Base-by-base conservation (phyloP, 805 yeast genomes). In the Metschnikowia anglica region DNA sequence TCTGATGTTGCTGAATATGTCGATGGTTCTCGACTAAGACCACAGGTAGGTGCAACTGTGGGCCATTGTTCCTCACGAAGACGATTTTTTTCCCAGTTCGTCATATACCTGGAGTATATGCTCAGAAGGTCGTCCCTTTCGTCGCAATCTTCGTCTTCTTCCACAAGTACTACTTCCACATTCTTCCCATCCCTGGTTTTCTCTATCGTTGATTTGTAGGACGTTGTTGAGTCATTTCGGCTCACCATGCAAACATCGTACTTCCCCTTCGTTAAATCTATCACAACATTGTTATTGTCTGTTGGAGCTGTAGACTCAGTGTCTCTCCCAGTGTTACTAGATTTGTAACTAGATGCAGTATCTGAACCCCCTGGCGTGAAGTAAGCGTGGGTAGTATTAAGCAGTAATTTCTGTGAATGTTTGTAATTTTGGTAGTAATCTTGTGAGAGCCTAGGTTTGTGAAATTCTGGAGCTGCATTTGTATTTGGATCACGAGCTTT, bases 91-190 rank as follows among this genome's bases (percentile, higher is more conserved):
- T 32, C 46, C 56, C 56, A 52, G 28, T 37, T 51, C 15, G 42
- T 39, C 48, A 52, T 59, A 50, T 71, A 71, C 43, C 62, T 65
- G 4, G 75, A 71, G 47, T 70, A 70, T 34, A 71, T 62, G 49
- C 74, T 70, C 46, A 59, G 61, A 37, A 71, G 60, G 15, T 65
- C 70, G 34, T 62, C 65, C 15, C 56, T 48, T 13, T 58, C 65
- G 13, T 31, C 31, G 9, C 19, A 60, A 8, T 60, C 68, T 5
- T 66, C 70, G n/a, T 42, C 45, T 19, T 64, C 70, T 9, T 70
- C 74, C 4, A 71, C 74, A 30, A 70, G 49, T 2, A 71, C 74
- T 5, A 71, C 73, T 41, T 71, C 76, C 0, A 70, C 66, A 11
- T 62, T 61, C 43, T 60, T 64, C 3, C 75, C 76, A 18, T 62